Evolutionary conservation across 2,329 filamentous ascomycete genomes (phyloP).

Genomic region (Arthrobotrys sinensis): DNA sequence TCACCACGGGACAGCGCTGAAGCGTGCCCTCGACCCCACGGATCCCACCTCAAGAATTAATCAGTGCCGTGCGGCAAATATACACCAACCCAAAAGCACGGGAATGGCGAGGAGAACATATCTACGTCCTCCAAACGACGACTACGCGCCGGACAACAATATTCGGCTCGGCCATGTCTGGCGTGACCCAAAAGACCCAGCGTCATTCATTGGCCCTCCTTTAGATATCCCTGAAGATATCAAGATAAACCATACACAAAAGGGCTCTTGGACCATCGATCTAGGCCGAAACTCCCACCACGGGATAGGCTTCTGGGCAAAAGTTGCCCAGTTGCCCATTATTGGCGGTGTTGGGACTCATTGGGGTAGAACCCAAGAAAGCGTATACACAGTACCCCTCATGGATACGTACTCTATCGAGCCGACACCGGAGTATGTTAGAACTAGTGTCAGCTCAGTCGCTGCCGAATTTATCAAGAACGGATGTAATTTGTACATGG

Average conservation of each 20-base stretch:
- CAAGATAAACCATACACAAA: slow-evolving; percentile 1
- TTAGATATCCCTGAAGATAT: slow-evolving; percentile 6
- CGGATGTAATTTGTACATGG: slow-evolving; percentile 20
- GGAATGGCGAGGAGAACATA: slow-evolving; percentile 13
- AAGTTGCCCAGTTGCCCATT: slow-evolving; percentile 2
- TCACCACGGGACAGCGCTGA: too few species aligned
- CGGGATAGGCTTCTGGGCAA: slow-evolving; percentile 7
- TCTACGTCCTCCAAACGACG: slow-evolving; percentile 21
- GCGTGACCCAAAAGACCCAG: slow-evolving; percentile 14
- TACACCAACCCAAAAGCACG: too few species aligned
- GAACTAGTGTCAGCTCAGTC: background rate
- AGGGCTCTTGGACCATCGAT: slow-evolving; percentile 17
- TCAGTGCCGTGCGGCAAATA: too few species aligned
- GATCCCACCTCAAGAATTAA: too few species aligned
- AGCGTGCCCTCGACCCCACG: too few species aligned
- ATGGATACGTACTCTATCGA: slow-evolving; percentile 29
- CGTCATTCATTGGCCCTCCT: slow-evolving; percentile 4
- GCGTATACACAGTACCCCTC: background rate
- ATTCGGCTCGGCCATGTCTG: slow-evolving; percentile 13
- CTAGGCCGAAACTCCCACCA: background rate
- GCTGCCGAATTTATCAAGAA: background rate
- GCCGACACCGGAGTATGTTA: slow-evolving; percentile 18
- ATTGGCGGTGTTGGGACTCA: background rate
- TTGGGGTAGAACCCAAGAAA: background rate
- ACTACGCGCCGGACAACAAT: slow-evolving; percentile 22